Base-by-base conservation (phyloP, 805 yeast species). In the Priceomyces haplophilus region DNA sequence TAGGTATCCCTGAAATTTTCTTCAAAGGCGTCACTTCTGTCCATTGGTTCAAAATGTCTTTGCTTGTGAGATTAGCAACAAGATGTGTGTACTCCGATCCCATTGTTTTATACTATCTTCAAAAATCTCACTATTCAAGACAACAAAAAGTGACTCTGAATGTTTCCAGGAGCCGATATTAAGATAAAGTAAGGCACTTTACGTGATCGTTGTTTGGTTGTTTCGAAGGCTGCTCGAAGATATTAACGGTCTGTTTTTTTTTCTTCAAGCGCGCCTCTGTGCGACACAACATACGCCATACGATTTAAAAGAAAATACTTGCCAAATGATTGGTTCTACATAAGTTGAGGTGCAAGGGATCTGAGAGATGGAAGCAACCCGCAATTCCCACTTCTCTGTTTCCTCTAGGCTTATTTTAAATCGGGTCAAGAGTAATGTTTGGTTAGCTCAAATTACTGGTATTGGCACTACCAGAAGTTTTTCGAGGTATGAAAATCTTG, bases 1-100 rank as follows among this genome's bases (percentile, higher is more conserved):
- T 62, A 3, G 78, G 71, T 19, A 81, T 73, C 31, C 88, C 88
- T 7, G 84, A 74, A 31, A 85, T 78, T 25, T 72, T 57, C 18
- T 71, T 69, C 37, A 85, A 55, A 2, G 91, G 87, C 23, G 80
- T 78, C 11, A 87, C 80, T 5, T 83, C 91, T 3, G 81, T 78
- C 72, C 88, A 87, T 37, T 69, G 62, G 4, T 53, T 55, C 46
- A 84, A 61, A 38, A 87, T 81, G 20, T 80, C 76, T 6, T 67
- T 65, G 3, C 66, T 65, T 1, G 64, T 50, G 31, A 85, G 67
- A 19, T 72, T 55, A 45, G 78, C 69, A n/a, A 83, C 90, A 31
- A 82, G 64, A 39, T 71, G 54, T 32, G 72, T 73, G 61, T 79
- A 82, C 12, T 30, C 41, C 16, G 40, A 10, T 13, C 37, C 27